These are phyloP conservation scores for Myrica gale DNA, from an alignment of 306 rosid species.

Conservation along the genomic window DNA sequence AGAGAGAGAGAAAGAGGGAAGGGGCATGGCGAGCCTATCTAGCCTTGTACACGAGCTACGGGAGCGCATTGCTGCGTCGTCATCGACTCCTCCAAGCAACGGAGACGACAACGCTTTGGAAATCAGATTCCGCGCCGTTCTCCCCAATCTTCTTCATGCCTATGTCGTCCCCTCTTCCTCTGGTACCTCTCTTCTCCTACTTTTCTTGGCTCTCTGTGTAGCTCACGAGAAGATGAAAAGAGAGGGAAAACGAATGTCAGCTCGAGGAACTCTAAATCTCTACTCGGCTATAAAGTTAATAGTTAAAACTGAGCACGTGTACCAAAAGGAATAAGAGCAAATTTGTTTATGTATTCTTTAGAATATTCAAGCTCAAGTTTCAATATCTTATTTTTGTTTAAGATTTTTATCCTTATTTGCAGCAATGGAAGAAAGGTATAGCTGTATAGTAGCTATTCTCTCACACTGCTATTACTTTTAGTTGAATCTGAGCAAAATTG, in stretches of 20 bases:
- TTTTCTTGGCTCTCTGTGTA: not conserved
- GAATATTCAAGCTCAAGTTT: too few relatives aligned
- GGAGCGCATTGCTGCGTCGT: slow-evolving; percentile 69
- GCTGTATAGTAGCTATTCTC: slow-evolving; percentile 70
- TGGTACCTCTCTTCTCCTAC: slow-evolving; percentile 35
- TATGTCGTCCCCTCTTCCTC: slow-evolving; percentile 67
- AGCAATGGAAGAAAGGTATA: slow-evolving; percentile 62
- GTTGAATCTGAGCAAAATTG: not conserved
- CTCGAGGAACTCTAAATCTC: not conserved
- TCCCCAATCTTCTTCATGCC: slow-evolving; percentile 72
- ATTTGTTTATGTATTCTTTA: too few relatives aligned
- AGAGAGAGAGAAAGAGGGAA: slow-evolving; percentile 5
- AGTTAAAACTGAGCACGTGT: not conserved
- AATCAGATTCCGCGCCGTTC: slow-evolving; percentile 70
- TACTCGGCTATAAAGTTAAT: not conserved
- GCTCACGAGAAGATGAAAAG: slow-evolving; percentile 1
- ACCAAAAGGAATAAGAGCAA: not conserved
- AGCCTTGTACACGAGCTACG: slow-evolving; percentile 80
- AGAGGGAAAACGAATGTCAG: not conserved
- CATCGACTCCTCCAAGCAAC: slow-evolving; percentile 50
- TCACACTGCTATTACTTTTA: slow-evolving; percentile 33
- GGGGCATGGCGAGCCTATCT: slow-evolving; percentile 54
- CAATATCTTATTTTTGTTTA: not conserved
- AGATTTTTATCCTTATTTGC: slow-evolving; percentile 3
- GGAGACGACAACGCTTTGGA: slow-evolving; percentile 62